Base-by-base conservation (phyloP, 1,139 yeast genomes). In the Geotrichum reessii region DNA sequence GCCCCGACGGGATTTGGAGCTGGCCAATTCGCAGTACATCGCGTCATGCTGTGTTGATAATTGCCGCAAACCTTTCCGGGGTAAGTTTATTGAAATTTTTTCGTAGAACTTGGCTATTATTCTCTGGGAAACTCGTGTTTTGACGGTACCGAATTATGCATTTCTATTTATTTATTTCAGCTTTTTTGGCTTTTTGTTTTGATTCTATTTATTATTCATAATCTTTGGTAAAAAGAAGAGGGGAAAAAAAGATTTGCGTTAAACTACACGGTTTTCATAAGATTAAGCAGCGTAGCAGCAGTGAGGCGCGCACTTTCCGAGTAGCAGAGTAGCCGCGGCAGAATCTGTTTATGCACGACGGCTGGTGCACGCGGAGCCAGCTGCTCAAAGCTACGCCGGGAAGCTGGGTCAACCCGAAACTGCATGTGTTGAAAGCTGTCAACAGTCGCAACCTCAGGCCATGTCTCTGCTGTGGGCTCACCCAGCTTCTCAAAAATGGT, bases 401-500 rank as follows among this genome's bases (percentile, higher is more conserved):
- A 64, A 1, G 78, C 76, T 21, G 69, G 66, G 62, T 72, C 69
- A 1, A 69, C 70, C 17, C 66, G 64, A 58, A 79, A 74, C 7
- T 75, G 72, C 71, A 78, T 66, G 21, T 71, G 71, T 1, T 66
- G 67, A 56, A 77, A 77, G 1, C 82, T 76, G 0, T 75, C 74
- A 25, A 76, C 73, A 1, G 72, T 68, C 2, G 63, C 61, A 6
- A 80, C 76, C 44, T 56, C 81, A 1, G 82, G 77, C 84, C 87
- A 80, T 6, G 74, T 67, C 8, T 72, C 71, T 1, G 70, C 58
- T 9, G 79, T 72, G 0, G 96, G 96, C 0, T 90, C 82, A 0
- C 97, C 97, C 65, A 91, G 80, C 1, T 74, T 74, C 21, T 74
- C 73, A 66, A 89, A 83, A 0, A 89, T 82, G n/a, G 83, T 75